Percentiles rank a stretch among this genome's conserved stretches.
phyloP scores from a whole-genome alignment of 129 eudicot genomes.

The Mikania micrantha region DNA sequence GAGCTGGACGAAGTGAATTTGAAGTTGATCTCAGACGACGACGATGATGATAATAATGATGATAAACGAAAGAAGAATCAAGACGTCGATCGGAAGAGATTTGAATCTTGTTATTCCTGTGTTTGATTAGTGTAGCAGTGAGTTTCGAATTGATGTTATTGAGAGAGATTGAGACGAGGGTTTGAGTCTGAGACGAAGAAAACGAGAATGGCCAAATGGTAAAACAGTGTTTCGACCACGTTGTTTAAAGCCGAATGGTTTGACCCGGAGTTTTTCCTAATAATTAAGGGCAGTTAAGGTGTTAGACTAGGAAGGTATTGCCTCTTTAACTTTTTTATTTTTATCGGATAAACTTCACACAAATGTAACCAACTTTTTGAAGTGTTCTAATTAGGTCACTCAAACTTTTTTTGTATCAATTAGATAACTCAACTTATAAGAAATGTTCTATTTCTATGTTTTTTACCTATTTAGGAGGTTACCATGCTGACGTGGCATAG shows the following conservation, averaged over 20 bases:
- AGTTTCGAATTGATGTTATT: constrained; percentile 12
- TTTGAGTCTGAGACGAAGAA: constrained; percentile 33
- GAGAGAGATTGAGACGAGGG: constrained; percentile 18
- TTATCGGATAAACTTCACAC: no score
- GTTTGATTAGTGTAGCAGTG: constrained; percentile 10
- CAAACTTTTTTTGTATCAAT: no score
- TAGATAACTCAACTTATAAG: no score
- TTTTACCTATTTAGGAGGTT: no score
- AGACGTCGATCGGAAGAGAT: not conserved
- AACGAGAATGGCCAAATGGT: constrained; percentile 25
- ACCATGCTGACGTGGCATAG: no score
- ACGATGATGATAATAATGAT: not conserved
- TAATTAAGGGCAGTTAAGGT: not conserved
- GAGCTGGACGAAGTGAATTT: constrained; percentile 17
- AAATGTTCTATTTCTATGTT: no score
- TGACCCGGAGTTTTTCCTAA: constrained; percentile 5
- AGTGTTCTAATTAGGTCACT: no score
- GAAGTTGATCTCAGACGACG: constrained; percentile 14
- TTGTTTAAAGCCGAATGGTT: constrained; percentile 13
- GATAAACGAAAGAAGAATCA: not conserved
- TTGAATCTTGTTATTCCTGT: not conserved
- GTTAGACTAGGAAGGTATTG: no score
- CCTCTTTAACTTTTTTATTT: no score
- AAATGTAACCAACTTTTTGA: no score
- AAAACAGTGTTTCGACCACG: constrained; percentile 14